These are phyloP conservation scores for Russula sp. DNA, from an alignment of 768 basidiomycete genomes.

Conservation along the genomic window DNA sequence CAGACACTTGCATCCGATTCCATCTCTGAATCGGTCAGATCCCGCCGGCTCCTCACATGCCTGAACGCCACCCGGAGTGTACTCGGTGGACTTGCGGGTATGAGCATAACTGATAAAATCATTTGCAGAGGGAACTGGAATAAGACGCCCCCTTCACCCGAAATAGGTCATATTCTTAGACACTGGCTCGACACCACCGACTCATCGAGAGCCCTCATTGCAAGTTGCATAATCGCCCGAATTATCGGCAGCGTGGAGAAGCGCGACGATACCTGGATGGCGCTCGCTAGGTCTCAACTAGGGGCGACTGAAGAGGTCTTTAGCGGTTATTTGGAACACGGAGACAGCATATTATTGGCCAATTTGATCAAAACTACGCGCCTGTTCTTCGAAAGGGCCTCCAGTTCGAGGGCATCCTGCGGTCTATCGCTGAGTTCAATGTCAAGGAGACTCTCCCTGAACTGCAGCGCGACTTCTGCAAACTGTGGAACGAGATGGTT, in stretches of 20 bases:
- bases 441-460: background rate
- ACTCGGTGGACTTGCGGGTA: too few relatives aligned
- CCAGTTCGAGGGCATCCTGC: background rate
- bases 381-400: background rate
- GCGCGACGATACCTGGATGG: background rate
- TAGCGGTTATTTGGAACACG: background rate
- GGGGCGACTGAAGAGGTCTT: background rate
- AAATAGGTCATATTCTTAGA: too few relatives aligned
- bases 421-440: background rate
- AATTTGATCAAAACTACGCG: slow-evolving; percentile 7
- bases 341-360: background rate
- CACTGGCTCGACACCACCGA: too few relatives aligned
- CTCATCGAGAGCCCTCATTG: too few relatives aligned
- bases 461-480: background rate
- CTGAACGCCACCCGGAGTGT: too few relatives aligned
- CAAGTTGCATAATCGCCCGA: too few relatives aligned
- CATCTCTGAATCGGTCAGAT: too few relatives aligned
- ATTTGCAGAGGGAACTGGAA: too few relatives aligned
- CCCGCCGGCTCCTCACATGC: too few relatives aligned
- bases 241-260: background rate
- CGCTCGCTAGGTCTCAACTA: background rate
- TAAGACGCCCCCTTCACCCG: too few relatives aligned
- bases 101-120: too few relatives aligned
- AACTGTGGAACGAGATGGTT: background rate
- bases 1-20: too few relatives aligned